Evolutionary conservation across 108 stramenopile genomes (phyloP), one percentile per base, ranked within the genome.

Genomic region (Nitzschia putrida): DNA sequence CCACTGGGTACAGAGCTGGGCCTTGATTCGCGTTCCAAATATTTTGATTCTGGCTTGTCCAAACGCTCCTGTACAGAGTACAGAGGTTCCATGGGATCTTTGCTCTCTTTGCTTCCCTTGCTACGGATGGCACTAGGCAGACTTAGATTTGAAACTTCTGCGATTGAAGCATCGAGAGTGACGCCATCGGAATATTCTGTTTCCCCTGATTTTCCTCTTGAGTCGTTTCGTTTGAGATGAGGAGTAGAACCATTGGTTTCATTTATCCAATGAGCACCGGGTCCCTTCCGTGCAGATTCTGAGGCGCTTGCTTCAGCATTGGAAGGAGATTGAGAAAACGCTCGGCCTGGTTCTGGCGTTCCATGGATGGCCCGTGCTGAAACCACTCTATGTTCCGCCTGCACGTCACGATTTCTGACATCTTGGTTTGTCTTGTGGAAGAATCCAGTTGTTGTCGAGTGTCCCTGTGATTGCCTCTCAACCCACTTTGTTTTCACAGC

Each of bases 161-260:
- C 71, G 37, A 72, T 68, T 2, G 78, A 79, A 13, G 53, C 51
- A 57, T 79, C 78, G 8, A 79, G 56, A 7, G 78, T 79, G 21
- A 79, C 78, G 14, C 64, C 78, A 40, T 79, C 78, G 21, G 72
- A 69, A 57, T 39, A 69, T 3, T 79, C 78, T 13, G 69, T 68
- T 13, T 70, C 76, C n/a, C 42, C 11, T 8, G 76, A 77, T 0
- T 29, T 13, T 23, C 54, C 76, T 51, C 52, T 74, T 40, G 51
- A 22, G 44, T 60, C 65, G 9, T 61, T 58, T 7, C 41, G 38
- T 11, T 55, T 12, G 23, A 57, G n/a, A 3, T 57, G 38, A 7
- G 26, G 9, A 8, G 37, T 18, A 40, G 18, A 18, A 8, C 24
- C 68, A 45, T 24, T 13, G 9, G n/a, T 25, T 14, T 34, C 55